phyloP scores from a whole-genome alignment of 1,284 basidiomycete species.

The Microbotryum intermedium region DNA sequence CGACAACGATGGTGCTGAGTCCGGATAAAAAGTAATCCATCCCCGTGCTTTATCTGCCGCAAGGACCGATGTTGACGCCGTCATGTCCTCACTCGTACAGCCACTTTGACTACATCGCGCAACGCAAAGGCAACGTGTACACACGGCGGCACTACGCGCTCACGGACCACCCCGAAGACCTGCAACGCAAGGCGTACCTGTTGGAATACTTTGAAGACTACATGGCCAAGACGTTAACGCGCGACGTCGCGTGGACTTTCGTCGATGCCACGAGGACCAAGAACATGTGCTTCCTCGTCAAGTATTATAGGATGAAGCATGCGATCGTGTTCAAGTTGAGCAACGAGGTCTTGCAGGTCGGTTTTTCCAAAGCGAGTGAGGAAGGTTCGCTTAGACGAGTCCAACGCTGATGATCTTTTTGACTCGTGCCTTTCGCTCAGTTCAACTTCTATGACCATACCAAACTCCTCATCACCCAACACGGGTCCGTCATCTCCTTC shows the following conservation, averaged over 20 bases:
- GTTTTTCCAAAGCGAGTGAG: slow-evolving; percentile 32
- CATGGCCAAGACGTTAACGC: slow-evolving; percentile 77
- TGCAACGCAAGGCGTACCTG: slow-evolving; percentile 80
- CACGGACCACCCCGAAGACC: slow-evolving; percentile 43
- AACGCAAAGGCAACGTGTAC: slow-evolving; percentile 32
- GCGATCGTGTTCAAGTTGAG: slow-evolving; percentile 94
- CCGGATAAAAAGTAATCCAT: slow-evolving; percentile 65
- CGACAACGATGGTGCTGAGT: slow-evolving; percentile 71
- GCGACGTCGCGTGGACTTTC: slow-evolving; percentile 70
- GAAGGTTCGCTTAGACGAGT: background rate
- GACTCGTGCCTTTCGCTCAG: slow-evolving; percentile 43
- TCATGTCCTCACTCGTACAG: slow-evolving; percentile 42
- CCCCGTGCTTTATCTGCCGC: background rate
- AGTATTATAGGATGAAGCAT: slow-evolving; percentile 91
- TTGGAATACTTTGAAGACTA: slow-evolving; percentile 87
- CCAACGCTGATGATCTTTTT: background rate
- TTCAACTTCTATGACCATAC: slow-evolving; percentile 99
- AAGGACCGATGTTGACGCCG: background rate
- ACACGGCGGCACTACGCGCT: slow-evolving; percentile 38
- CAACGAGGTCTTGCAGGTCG: slow-evolving; percentile 81
- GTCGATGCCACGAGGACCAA: slow-evolving; percentile 57
- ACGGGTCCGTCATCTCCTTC: slow-evolving; percentile 70
- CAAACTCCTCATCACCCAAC: slow-evolving; percentile 77
- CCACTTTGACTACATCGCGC: slow-evolving; percentile 68
- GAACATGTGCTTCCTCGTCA: slow-evolving; percentile 90